phyloP scores from a whole-genome alignment of 306 rosid species.

The Senna siamea region DNA sequence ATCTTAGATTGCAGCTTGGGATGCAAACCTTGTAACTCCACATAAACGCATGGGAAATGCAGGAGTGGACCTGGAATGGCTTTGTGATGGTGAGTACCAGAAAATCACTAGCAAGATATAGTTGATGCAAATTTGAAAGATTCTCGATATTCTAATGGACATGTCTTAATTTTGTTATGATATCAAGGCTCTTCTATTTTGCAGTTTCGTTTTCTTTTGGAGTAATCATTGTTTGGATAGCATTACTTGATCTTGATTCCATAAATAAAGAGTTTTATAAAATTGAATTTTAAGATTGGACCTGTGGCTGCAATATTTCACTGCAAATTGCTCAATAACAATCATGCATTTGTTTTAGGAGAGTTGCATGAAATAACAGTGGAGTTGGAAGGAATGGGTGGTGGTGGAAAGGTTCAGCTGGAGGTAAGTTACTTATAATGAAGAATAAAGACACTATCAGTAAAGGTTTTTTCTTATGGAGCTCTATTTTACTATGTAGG shows the following conservation, averaged over 20 bases:
- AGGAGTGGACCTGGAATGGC: constrained; percentile 63
- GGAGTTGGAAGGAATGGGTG: constrained; percentile 98
- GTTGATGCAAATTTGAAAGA: constrained; percentile 25
- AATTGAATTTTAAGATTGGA: constrained; percentile 13
- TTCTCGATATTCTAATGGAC: constrained; percentile 20
- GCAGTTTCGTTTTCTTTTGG: constrained; percentile 14
- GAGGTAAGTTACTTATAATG: constrained; percentile 67
- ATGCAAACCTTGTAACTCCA: constrained; percentile 95
- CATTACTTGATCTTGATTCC: not conserved
- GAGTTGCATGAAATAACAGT: constrained; percentile 71
- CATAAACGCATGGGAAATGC: constrained; percentile 99
- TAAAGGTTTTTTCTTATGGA: constrained; percentile 1
- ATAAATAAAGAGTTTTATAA: not conserved
- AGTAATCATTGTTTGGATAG: not conserved
- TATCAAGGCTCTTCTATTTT: not conserved
- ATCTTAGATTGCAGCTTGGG: constrained; percentile 94
- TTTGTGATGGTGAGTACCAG: constrained; percentile 79
- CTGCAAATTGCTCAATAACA: constrained; percentile 21
- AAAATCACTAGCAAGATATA: constrained; percentile 33
- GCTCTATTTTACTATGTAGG: not conserved
- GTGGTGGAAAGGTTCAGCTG: constrained; percentile 83
- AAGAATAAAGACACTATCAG: constrained; percentile 1
- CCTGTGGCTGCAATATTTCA: constrained; percentile 31
- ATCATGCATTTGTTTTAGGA: constrained; percentile 59
- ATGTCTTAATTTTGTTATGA: constrained; percentile 27